Conservation (phyloP, 352 stramenopile genomes). For the Pythium periplocum region DNA sequence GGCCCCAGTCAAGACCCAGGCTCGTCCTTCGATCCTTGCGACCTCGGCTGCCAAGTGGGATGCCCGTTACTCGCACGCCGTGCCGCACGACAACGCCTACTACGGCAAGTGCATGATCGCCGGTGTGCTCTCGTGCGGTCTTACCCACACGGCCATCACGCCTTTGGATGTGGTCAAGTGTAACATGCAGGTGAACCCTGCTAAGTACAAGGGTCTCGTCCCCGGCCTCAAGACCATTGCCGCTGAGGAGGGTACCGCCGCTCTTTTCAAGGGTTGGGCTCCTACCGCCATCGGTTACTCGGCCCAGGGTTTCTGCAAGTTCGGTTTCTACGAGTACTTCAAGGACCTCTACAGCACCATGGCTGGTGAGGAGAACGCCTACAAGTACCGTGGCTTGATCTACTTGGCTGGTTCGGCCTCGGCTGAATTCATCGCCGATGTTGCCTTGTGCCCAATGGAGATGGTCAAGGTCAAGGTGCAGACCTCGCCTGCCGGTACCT, state of each 20-base stretch:
- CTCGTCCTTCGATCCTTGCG: slow-evolving; percentile 46
- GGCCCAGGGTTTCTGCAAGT: slow-evolving; percentile 89
- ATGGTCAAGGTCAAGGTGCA: slow-evolving; percentile 95
- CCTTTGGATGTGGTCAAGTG: slow-evolving; percentile 94
- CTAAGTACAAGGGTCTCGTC: slow-evolving; percentile 80
- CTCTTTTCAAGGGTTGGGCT: slow-evolving; percentile 90
- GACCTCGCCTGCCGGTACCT: slow-evolving; percentile 85
- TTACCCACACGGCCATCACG: slow-evolving; percentile 91
- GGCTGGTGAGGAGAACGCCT: slow-evolving; percentile 88
- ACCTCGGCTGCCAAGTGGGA: slow-evolving; percentile 83
- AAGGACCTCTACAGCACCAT: slow-evolving; percentile 92
- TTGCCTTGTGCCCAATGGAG: slow-evolving; percentile 93
- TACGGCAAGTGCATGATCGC: slow-evolving; percentile 94
- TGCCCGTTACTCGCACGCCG: slow-evolving; percentile 69
- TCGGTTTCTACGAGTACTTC: slow-evolving; percentile 95
- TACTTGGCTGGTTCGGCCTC: slow-evolving; percentile 91
- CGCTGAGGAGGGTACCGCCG: slow-evolving; percentile 73
- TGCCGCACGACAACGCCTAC: slow-evolving; percentile 87
- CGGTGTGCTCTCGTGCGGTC: slow-evolving; percentile 89
- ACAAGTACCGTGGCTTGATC: slow-evolving; percentile 90
- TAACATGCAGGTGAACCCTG: slow-evolving; percentile 92
- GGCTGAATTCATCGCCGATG: slow-evolving; percentile 92
- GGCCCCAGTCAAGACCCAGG: slow-evolving; percentile 34
- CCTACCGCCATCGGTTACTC: slow-evolving; percentile 92
- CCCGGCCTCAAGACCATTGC: slow-evolving; percentile 84